Conservation (phyloP, 345 rosid genomes). For the Viola odorata region DNA sequence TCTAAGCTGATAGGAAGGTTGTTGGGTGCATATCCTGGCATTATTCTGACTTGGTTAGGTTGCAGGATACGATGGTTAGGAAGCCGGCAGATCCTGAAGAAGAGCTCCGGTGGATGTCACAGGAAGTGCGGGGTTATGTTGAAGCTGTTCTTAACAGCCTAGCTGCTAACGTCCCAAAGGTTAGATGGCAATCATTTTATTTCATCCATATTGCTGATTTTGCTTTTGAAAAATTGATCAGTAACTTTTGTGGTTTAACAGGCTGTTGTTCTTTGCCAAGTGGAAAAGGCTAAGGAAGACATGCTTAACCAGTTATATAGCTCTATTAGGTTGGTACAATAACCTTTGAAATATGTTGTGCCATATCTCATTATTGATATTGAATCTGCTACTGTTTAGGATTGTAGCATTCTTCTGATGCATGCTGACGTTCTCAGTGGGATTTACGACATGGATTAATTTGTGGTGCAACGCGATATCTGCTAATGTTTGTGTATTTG, state of each 20-base stretch:
- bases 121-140: constrained; percentile 98
- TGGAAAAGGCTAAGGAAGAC: constrained; percentile 96
- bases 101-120: constrained; percentile 99
- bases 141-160: constrained; percentile 99
- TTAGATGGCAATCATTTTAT: constrained; percentile 15
- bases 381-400: no score
- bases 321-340: constrained; percentile 61
- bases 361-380: no score
- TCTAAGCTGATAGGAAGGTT: neutral
- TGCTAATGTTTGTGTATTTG: neutral
- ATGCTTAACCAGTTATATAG: constrained; percentile 95
- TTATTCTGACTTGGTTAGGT: neutral
- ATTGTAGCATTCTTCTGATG: no score
- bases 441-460: no score
- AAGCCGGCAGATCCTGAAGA: constrained; percentile 97
- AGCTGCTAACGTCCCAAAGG: constrained; percentile 98
- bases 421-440: no score
- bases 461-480: no score
- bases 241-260: constrained; percentile 33
- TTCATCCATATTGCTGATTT: neutral
- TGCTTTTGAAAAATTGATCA: constrained; percentile 3
- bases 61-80: constrained; percentile 85
- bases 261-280: constrained; percentile 99
- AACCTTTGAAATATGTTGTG: no score
- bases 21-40: neutral